A percentile compares a stretch with the other conserved stretches of the same genome.
These are phyloP conservation scores for Cladophialophora bantiana DNA, from an alignment of 2,329 filamentous ascomycete genomes.

Conservation along the genomic window DNA sequence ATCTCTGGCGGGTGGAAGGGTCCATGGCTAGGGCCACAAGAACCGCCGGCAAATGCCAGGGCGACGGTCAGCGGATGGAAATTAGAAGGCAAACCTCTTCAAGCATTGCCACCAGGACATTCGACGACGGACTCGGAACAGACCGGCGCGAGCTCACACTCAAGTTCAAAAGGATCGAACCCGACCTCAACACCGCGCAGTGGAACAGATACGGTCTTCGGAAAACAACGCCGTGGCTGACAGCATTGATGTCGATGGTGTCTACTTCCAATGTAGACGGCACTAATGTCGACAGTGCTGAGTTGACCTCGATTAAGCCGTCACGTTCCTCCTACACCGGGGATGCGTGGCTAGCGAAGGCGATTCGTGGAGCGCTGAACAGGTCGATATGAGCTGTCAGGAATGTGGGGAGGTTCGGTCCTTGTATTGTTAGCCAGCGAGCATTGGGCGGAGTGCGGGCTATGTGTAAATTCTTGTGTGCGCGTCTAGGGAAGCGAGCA, in stretches of 20 bases:
- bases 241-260: background rate
- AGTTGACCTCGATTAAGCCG: constrained; percentile 22
- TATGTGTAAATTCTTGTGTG: background rate
- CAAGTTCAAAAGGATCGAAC: background rate
- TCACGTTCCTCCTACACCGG: constrained; percentile 22
- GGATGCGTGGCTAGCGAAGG: constrained; percentile 25
- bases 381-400: constrained; percentile 7
- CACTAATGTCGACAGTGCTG: constrained; percentile 6
- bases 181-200: constrained; percentile 3
- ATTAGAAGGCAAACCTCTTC: constrained; percentile 26
- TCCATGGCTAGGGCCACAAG: constrained; percentile 32
- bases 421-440: constrained; percentile 28
- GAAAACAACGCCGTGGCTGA: constrained; percentile 9
- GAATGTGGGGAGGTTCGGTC: background rate
- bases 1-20: constrained; percentile 37
- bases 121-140: background rate
- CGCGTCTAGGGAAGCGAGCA: background rate
- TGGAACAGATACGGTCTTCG: background rate
- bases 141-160: background rate
- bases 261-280: background rate
- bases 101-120: constrained; percentile 3
- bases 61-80: constrained; percentile 33
- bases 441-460: constrained; percentile 24
- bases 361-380: constrained; percentile 23
- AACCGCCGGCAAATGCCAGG: constrained; percentile 27